Conservation (phyloP, 139 green algal species). For the Haematococcus sp. region DNA sequence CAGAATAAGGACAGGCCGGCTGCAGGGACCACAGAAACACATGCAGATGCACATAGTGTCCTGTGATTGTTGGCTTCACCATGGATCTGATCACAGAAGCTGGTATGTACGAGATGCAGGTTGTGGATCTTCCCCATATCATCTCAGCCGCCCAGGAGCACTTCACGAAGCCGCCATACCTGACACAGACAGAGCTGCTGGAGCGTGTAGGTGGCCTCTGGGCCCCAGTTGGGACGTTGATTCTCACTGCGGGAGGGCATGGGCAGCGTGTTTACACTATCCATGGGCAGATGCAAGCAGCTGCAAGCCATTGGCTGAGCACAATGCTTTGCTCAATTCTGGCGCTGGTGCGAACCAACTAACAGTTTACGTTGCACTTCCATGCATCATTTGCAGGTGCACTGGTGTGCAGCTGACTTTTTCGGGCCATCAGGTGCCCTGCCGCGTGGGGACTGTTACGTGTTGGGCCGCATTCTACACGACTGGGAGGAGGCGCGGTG, state of each 20-base stretch:
- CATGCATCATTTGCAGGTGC: conserved; percentile 6
- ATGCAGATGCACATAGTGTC: not conserved
- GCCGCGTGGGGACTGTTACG: conserved; percentile 26
- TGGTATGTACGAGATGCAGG: not conserved
- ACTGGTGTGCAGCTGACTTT: conserved; percentile 39
- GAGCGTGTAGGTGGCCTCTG: not conserved
- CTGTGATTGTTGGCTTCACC: too few relatives aligned
- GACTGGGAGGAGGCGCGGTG: conserved; percentile 38
- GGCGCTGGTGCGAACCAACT: too few relatives aligned
- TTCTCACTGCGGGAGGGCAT: too few relatives aligned
- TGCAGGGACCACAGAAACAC: not conserved
- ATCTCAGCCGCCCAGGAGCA: conserved; percentile 15
- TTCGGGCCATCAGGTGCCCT: conserved; percentile 18
- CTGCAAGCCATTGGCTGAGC: too few relatives aligned
- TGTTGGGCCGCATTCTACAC: conserved; percentile 40
- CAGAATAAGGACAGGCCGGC: not conserved
- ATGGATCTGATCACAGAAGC: too few relatives aligned
- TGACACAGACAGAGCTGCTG: not conserved
- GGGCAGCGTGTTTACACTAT: too few relatives aligned
- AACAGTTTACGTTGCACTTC: not conserved
- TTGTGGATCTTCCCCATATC: conserved; percentile 39
- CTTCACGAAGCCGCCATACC: conserved; percentile 10
- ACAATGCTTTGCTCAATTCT: too few relatives aligned
- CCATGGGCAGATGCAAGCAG: too few relatives aligned
- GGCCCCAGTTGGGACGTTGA: too few relatives aligned